Conservation (phyloP, 148 eudicot species). For the Tetragonia tetragonoides region DNA sequence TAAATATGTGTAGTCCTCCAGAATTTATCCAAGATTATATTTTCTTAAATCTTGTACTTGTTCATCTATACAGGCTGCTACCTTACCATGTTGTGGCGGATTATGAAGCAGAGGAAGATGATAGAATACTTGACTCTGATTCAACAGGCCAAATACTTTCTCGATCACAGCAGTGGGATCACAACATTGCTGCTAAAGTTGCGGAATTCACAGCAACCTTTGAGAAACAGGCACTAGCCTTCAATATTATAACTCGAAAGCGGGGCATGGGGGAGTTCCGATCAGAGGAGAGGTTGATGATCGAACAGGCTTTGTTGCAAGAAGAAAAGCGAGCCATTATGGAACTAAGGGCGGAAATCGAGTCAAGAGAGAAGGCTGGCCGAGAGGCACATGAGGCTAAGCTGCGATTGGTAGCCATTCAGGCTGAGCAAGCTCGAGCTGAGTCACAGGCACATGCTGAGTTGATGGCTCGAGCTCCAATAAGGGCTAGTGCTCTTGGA, state of each 20-base stretch:
- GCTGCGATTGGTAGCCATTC: slow-evolving; percentile 72
- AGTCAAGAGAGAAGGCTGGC: slow-evolving; percentile 71
- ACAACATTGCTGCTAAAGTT: slow-evolving; percentile 84
- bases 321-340: slow-evolving; percentile 66
- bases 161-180: slow-evolving; percentile 93
- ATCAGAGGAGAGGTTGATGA: slow-evolving; percentile 80
- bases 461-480: slow-evolving; percentile 70
- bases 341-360: slow-evolving; percentile 68
- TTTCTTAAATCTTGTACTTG: background rate
- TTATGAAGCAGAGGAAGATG: slow-evolving; percentile 98
- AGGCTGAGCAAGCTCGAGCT: slow-evolving; percentile 71
- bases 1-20: background rate
- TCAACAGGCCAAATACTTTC: slow-evolving; percentile 75
- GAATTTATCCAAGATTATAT: background rate
- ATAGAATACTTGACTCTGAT: slow-evolving; percentile 88
- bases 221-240: slow-evolving; percentile 86
- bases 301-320: slow-evolving; percentile 74
- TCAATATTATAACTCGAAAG: slow-evolving; percentile 79
- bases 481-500: slow-evolving; percentile 72
- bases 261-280: slow-evolving; percentile 85
- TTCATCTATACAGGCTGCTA: slow-evolving; percentile 56
- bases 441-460: slow-evolving; percentile 72
- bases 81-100: slow-evolving; percentile 99
- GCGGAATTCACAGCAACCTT: slow-evolving; percentile 85
- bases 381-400: slow-evolving; percentile 82